Evolutionary conservation across 345 rosid species (phyloP).

Genomic region (Turnera subulata): DNA sequence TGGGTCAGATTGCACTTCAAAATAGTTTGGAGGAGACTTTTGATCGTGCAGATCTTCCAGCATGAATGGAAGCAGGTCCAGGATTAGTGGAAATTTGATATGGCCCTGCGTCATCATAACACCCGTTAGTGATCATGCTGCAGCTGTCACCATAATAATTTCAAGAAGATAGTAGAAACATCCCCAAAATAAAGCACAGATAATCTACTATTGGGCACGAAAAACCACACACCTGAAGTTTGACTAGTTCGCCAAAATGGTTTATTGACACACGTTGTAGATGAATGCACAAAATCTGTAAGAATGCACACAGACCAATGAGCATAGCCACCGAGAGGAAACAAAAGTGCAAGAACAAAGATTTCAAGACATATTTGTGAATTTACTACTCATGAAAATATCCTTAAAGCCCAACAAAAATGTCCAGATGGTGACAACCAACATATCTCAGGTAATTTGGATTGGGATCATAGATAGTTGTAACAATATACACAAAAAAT

Average conservation of each 20-base stretch:
- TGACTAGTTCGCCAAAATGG: conserved; percentile 57
- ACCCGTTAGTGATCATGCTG: conserved; percentile 1
- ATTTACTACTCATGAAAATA: neutral
- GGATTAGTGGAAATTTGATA: conserved; percentile 46
- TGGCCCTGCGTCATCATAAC: conserved; percentile 47
- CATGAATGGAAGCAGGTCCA: conserved; percentile 50
- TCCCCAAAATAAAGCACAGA: neutral
- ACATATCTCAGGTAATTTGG: neutral
- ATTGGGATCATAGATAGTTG: too few relatives aligned
- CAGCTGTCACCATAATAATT: neutral
- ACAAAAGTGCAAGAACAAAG: too few relatives aligned
- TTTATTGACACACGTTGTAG: conserved; percentile 62
- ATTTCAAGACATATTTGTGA: neutral
- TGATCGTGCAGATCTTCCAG: conserved; percentile 24
- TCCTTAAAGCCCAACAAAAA: neutral
- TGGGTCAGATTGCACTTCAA: conserved; percentile 16
- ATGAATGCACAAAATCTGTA: conserved; percentile 86
- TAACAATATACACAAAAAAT: too few relatives aligned
- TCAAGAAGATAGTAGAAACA: conserved; percentile 1
- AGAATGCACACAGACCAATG: conserved; percentile 8
- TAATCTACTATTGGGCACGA: too few relatives aligned
- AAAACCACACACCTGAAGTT: conserved; percentile 53
- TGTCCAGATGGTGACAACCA: neutral
- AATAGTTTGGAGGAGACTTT: conserved; percentile 15
- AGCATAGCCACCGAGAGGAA: neutral